Conservation (phyloP, 2,329 filamentous ascomycete species). For the Claviceps sp. region DNA sequence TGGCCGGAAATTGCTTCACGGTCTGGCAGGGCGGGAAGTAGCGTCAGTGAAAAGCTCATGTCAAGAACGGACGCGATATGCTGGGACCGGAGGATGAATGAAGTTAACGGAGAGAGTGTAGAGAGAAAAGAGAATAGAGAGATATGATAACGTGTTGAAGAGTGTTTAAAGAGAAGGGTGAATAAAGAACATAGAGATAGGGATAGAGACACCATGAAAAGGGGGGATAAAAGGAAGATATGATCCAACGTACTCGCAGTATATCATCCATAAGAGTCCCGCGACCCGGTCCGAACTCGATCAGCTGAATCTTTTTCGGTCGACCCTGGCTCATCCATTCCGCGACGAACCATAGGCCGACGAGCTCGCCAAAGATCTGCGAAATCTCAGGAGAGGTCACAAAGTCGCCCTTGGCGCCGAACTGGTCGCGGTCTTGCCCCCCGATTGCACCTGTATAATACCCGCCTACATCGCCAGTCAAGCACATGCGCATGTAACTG, state of each 20-base stretch:
- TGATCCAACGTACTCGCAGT: constrained; percentile 50
- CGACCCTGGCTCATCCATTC: constrained; percentile 92
- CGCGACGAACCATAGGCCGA: constrained; percentile 88
- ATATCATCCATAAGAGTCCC: constrained; percentile 97
- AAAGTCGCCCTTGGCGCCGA: constrained; percentile 88
- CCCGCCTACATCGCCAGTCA: constrained; percentile 78
- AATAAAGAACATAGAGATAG: too few species aligned
- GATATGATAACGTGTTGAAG: neutral
- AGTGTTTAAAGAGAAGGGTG: too few species aligned
- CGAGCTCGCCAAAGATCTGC: constrained; percentile 87
- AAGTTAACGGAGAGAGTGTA: neutral
- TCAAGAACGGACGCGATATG: neutral
- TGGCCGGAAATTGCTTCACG: constrained; percentile 66
- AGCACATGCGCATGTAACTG: constrained; percentile 95
- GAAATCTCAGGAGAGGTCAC: constrained; percentile 96
- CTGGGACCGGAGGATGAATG: too few species aligned
- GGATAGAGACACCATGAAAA: too few species aligned
- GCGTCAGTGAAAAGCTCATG: neutral
- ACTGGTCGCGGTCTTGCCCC: constrained; percentile 60
- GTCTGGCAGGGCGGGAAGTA: constrained; percentile 39
- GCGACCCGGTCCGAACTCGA: constrained; percentile 87
- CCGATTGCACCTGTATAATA: constrained; percentile 74
- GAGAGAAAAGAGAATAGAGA: neutral
- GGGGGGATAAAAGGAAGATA: too few species aligned
- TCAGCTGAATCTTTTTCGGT: constrained; percentile 62